phyloP scores from a whole-genome alignment of 208 protist species.

The Plasmodiophora brassicae region DNA sequence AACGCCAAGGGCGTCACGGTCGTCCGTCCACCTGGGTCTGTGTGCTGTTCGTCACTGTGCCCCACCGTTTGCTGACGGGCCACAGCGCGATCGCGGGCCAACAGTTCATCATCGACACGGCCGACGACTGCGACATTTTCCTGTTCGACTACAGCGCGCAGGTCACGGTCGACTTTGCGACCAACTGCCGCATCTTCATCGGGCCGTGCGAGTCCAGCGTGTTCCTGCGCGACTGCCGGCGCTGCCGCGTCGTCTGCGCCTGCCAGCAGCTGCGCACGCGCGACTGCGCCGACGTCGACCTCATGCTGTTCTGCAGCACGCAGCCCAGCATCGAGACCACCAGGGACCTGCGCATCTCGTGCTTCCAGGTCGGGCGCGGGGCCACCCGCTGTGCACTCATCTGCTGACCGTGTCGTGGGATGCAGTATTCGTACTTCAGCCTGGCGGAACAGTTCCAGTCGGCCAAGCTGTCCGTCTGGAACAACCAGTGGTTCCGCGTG shows the following conservation, averaged over 20 bases:
- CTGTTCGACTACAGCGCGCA: background rate
- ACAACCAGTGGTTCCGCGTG: background rate
- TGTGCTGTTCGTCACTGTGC: too few relatives aligned
- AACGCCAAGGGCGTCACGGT: background rate
- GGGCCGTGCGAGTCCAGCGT: background rate
- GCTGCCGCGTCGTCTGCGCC: background rate
- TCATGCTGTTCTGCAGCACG: background rate
- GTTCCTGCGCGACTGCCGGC: background rate
- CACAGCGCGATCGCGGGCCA: background rate
- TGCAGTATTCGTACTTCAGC: background rate
- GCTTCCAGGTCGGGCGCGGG: background rate
- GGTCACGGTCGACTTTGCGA: background rate
- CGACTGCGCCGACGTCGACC: background rate
- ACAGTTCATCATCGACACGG: background rate
- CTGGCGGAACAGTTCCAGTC: background rate
- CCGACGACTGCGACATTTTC: background rate
- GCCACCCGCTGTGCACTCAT: background rate
- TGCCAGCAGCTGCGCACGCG: background rate
- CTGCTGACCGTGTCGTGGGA: background rate
- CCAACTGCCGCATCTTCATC: background rate
- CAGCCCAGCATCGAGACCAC: background rate
- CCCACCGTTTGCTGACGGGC: background rate
- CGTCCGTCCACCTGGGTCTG: background rate
- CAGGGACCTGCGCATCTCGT: background rate
- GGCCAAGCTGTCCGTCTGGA: background rate